Percentiles rank a stretch among this genome's conserved stretches.
Evolutionary conservation across 2,329 filamentous ascomycete genomes (phyloP).

Genomic region (Scedosporium apiospermum): DNA sequence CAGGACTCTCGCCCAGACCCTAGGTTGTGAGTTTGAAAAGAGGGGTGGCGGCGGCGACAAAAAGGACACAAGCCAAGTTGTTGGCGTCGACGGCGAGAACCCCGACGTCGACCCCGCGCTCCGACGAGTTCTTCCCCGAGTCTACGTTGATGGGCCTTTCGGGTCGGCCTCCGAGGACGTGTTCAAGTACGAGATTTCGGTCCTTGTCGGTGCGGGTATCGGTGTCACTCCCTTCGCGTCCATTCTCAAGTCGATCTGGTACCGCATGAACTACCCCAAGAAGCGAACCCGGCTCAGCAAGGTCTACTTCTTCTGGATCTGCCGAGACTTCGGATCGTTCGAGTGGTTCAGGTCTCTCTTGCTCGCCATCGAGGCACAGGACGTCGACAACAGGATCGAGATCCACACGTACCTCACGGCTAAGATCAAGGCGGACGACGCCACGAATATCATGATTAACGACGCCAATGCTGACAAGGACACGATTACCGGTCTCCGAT

Average conservation of each 20-base stretch:
- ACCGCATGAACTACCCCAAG: constrained; percentile 81
- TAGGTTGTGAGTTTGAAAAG: constrained; percentile 66
- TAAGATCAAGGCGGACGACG: constrained; percentile 77
- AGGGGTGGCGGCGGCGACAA: constrained; percentile 20
- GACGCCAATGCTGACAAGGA: constrained; percentile 77
- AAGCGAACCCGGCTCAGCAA: constrained; percentile 71
- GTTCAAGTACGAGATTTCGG: constrained; percentile 75
- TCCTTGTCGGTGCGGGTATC: constrained; percentile 75
- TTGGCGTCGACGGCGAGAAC: constrained; percentile 54
- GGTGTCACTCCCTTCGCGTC: constrained; percentile 82
- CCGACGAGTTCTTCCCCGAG: constrained; percentile 63
- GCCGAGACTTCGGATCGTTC: constrained; percentile 77
- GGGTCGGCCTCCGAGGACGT: constrained; percentile 81
- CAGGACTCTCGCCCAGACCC: constrained; percentile 53
- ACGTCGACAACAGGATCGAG: constrained; percentile 75
- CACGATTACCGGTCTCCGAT: constrained; percentile 71
- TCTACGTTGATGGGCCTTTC: constrained; percentile 79
- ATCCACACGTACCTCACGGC: constrained; percentile 84
- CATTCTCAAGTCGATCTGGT: constrained; percentile 88
- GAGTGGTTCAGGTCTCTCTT: constrained; percentile 84
- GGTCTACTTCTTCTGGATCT: constrained; percentile 91
- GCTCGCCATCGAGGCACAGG: constrained; percentile 77
- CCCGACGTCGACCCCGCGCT: constrained; percentile 59
- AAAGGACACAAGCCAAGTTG: constrained; percentile 52
- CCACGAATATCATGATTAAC: constrained; percentile 89